phyloP scores from a whole-genome alignment of 78 protist genomes.

The Emiliania huxleyi region DNA sequence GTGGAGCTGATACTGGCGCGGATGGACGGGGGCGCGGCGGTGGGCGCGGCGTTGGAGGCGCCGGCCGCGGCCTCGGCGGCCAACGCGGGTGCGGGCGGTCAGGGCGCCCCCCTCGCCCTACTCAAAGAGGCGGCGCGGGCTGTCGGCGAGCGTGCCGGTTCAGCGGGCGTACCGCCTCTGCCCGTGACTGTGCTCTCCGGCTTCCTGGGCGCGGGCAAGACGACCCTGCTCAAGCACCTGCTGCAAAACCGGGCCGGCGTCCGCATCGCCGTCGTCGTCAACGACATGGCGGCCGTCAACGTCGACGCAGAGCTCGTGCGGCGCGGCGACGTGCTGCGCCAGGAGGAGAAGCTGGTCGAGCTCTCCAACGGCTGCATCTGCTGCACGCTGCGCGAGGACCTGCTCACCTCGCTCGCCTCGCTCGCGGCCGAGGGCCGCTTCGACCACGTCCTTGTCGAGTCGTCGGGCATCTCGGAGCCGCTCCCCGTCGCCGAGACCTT shows the following conservation, averaged over 20 bases:
- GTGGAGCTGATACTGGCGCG: too few relatives aligned
- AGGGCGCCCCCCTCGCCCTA: too few relatives aligned
- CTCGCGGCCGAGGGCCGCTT: not conserved
- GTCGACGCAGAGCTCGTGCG: not conserved
- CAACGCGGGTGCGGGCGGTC: too few relatives aligned
- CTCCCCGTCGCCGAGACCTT: not conserved
- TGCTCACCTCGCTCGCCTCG: not conserved
- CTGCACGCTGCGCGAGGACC: too few relatives aligned
- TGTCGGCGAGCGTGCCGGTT: too few relatives aligned
- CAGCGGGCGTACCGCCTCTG: too few relatives aligned
- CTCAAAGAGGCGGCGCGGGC: too few relatives aligned
- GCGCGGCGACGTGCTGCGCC: not conserved
- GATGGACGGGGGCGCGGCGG: too few relatives aligned
- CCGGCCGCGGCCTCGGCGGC: too few relatives aligned
- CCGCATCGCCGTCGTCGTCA: not conserved
- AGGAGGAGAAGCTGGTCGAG: not conserved
- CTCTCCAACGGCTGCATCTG: too few relatives aligned
- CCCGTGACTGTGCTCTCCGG: constrained; percentile 86
- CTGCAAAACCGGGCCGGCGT: not conserved
- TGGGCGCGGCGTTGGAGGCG: not conserved
- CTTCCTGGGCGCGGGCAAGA: too few relatives aligned
- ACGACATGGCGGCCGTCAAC: not conserved
- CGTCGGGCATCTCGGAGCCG: not conserved
- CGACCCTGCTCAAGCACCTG: constrained; percentile 60
- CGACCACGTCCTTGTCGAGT: not conserved